Base-by-base conservation (phyloP, 2,329 filamentous ascomycete species). In the Metarhizium rileyi region DNA sequence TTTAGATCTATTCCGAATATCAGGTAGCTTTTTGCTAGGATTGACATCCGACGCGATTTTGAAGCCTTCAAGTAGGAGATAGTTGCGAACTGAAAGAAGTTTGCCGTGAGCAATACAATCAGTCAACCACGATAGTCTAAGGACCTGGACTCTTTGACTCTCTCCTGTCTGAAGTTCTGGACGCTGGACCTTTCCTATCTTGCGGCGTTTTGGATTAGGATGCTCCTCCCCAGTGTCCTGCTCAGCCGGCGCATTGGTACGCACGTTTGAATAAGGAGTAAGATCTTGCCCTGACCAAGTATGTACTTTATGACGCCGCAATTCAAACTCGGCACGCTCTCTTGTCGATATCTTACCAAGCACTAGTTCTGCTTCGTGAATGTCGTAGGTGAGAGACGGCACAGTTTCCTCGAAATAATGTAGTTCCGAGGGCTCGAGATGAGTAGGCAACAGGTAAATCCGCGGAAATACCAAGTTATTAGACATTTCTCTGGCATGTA, bases 251-350 rank as follows among this genome's bases (percentile, higher is more conserved):
- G 22, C 25, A 12, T 26, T 35, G 20, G 20, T 5, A 8, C 2
- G 10, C 12, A 22, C 12, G 4, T 8, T 14, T 12, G 16, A 23
- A n/a, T 14, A 14, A 14, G 4, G 5, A 42, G n/a, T n/a, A 23
- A 23, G 23, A 28, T 12, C 5, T 7, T 14, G 30, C 10, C 60
- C 23, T 6, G 62, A 78, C 49, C 78, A 71, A 0, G 81, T 81
- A 38, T 67, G 63, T 2, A 95, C 57, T 14, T 81, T 83, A 43
- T 80, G 76, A 6, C 79, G 76, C 48, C 87, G 76, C 53, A 97
- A 70, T 66, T 97, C 91, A 57, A 94, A 83, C 44, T 78, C 73
- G 1, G 88, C 88, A 18, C 91, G 77, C 58, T 81, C 77, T 55
- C 79, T 83, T 49, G 80, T 83, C 1, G 74, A 74, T 30, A 95